phyloP scores from a whole-genome alignment of 2,329 filamentous ascomycete genomes.

The Talaromyces sp. region DNA sequence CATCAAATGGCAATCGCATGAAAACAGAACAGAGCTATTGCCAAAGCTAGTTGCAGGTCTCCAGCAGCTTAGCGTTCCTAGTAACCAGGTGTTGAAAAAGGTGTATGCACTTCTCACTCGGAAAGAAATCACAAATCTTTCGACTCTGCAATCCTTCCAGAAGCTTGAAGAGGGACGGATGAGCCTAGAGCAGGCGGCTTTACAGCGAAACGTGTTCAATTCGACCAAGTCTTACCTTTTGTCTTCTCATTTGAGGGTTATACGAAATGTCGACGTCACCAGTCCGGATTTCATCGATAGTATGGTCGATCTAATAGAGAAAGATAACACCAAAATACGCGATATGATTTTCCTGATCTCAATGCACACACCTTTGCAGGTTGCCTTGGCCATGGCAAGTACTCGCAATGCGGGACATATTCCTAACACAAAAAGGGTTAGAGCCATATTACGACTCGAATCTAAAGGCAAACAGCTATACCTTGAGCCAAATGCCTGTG shows the following conservation, averaged over 20 bases:
- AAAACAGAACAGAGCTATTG: constrained; percentile 25
- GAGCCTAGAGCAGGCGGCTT: constrained; percentile 30
- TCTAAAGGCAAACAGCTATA: constrained; percentile 14
- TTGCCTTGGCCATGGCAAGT: constrained; percentile 36
- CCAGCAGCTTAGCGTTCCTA: constrained; percentile 30
- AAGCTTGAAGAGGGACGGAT: constrained; percentile 28
- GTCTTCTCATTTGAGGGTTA: constrained; percentile 30
- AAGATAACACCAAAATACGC: constrained; percentile 27
- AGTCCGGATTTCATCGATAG: constrained; percentile 31
- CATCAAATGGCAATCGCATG: constrained; percentile 15
- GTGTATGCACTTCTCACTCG: constrained; percentile 28
- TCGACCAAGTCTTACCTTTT: constrained; percentile 28
- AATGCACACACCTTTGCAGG: constrained; percentile 37
- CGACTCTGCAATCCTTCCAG: constrained; percentile 25
- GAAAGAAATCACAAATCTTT: constrained; percentile 24
- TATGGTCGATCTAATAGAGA: constrained; percentile 31
- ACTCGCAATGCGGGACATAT: constrained; percentile 16
- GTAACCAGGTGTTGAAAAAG: constrained; percentile 29
- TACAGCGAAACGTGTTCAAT: constrained; percentile 27
- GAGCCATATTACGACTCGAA: constrained; percentile 8
- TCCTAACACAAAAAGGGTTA: constrained; percentile 14
- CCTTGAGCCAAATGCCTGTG: constrained; percentile 36
- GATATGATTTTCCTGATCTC: constrained; percentile 35
- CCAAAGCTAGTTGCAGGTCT: constrained; percentile 29
- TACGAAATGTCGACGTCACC: constrained; percentile 35